phyloP scores from a whole-genome alignment of 1,284 basidiomycete species.

The Leucoagaricus sp. region DNA sequence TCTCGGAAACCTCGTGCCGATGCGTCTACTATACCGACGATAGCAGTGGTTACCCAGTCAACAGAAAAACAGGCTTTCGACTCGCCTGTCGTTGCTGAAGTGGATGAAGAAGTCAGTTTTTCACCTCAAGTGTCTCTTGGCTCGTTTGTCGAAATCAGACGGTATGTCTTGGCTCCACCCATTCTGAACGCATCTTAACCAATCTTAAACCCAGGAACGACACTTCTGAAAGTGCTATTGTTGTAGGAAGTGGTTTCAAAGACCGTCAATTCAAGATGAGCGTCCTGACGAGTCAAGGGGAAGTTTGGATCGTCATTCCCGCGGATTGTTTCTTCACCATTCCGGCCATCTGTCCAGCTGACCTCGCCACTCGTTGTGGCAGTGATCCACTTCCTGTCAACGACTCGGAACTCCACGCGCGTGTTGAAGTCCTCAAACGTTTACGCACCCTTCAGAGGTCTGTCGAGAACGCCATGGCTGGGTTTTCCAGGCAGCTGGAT shows the following conservation, averaged over 20 bases:
- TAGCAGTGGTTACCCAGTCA: background rate
- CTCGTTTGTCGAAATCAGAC: conserved; percentile 61
- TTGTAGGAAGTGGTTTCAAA: conserved; percentile 41
- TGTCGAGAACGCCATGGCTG: conserved; percentile 47
- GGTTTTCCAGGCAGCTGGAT: conserved; percentile 36
- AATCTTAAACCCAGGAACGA: conserved; percentile 41
- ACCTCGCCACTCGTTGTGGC: conserved; percentile 54
- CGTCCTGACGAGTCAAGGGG: conserved; percentile 49
- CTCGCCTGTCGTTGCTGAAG: background rate
- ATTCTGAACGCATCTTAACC: background rate
- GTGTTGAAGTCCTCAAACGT: conserved; percentile 56
- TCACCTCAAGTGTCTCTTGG: conserved; percentile 38
- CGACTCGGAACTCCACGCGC: conserved; percentile 48
- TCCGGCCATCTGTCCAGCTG: conserved; percentile 49
- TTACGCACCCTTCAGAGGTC: conserved; percentile 38
- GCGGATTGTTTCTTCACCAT: conserved; percentile 60
- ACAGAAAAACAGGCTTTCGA: background rate
- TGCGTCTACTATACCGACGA: background rate
- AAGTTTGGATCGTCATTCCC: conserved; percentile 46
- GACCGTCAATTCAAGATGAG: conserved; percentile 31
- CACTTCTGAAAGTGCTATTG: conserved; percentile 43
- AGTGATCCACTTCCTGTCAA: conserved; percentile 25
- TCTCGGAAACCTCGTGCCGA: background rate
- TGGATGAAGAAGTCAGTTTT: conserved; percentile 18
- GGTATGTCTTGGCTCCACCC: conserved; percentile 36